phyloP scores from a whole-genome alignment of 1,139 yeast species.

The Komagataea norvegica region DNA sequence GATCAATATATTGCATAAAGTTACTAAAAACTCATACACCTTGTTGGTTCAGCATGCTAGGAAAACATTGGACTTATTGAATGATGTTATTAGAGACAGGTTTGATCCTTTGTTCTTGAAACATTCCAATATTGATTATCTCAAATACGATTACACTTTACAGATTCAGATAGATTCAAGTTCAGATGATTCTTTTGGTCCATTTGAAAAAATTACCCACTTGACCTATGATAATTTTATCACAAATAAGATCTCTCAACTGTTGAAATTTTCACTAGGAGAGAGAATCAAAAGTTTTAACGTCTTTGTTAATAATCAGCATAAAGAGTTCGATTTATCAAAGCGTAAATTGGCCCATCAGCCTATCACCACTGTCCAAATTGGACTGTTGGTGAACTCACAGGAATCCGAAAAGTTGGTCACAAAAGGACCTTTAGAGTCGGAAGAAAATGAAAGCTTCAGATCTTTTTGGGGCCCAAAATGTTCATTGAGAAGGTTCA shows the following conservation, averaged over 20 bases:
- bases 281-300: constrained; percentile 50
- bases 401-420: constrained; percentile 74
- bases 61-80: constrained; percentile 62
- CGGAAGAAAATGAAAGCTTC: constrained; percentile 58
- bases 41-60: constrained; percentile 60
- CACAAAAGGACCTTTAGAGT: constrained; percentile 79
- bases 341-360: constrained; percentile 51
- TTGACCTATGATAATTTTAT: constrained; percentile 65
- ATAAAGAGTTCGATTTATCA: constrained; percentile 37
- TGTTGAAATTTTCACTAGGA: constrained; percentile 62
- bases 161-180: constrained; percentile 43
- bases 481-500: constrained; percentile 83
- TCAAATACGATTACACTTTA: constrained; percentile 64
- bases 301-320: constrained; percentile 29
- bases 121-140: constrained; percentile 47
- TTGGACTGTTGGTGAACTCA: constrained; percentile 71
- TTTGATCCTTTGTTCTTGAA: constrained; percentile 80
- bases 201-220: constrained; percentile 70
- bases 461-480: constrained; percentile 86
- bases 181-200: constrained; percentile 43
- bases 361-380: constrained; percentile 29
- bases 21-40: constrained; percentile 65
- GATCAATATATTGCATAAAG: constrained; percentile 76
- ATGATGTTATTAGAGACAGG: constrained; percentile 79
- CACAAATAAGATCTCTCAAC: constrained; percentile 53